A percentile compares a stretch with the other conserved stretches of the same genome.
Evolutionary conservation across 257 asterid genomes (phyloP).

Genomic region (Solanum arcanum): DNA sequence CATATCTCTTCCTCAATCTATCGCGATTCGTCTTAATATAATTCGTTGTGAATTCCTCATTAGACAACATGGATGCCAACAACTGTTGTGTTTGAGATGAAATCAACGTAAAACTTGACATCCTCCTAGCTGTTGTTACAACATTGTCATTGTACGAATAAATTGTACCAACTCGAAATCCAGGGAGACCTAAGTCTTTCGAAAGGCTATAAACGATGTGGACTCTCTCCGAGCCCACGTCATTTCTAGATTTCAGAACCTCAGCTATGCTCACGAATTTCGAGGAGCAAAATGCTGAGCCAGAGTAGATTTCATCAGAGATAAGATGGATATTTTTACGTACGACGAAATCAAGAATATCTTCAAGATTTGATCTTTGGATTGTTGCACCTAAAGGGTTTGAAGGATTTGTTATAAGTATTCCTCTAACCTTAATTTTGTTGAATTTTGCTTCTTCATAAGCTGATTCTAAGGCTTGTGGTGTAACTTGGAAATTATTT

Average conservation of each 20-base stretch:
- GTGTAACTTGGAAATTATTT: constrained; percentile 25
- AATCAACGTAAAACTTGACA: constrained; percentile 40
- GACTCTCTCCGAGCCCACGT: constrained; percentile 20
- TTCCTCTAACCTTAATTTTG: constrained; percentile 24
- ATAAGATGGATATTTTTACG: constrained; percentile 32
- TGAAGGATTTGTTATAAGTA: constrained; percentile 41
- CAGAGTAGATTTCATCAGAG: constrained; percentile 44
- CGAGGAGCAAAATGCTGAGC: constrained; percentile 20
- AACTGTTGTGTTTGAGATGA: constrained; percentile 42
- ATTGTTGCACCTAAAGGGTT: constrained; percentile 40
- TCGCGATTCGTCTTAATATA: constrained; percentile 22
- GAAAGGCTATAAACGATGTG: constrained; percentile 42
- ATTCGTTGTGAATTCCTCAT: constrained; percentile 10
- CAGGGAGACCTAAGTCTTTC: constrained; percentile 42
- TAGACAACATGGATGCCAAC: constrained; percentile 24
- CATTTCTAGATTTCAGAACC: constrained; percentile 13
- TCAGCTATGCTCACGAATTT: constrained; percentile 34
- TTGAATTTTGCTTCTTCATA: constrained; percentile 18
- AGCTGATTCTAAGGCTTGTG: constrained; percentile 25
- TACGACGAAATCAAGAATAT: constrained; percentile 18
- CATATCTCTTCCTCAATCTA: constrained; percentile 17
- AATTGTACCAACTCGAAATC: constrained; percentile 36
- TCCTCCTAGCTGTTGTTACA: constrained; percentile 35
- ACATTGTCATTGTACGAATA: constrained; percentile 35
- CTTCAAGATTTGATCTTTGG: constrained; percentile 12